These are phyloP conservation scores for Sporopachydermia cereana DNA, from an alignment of 1,139 yeast species.

Conservation along the genomic window DNA sequence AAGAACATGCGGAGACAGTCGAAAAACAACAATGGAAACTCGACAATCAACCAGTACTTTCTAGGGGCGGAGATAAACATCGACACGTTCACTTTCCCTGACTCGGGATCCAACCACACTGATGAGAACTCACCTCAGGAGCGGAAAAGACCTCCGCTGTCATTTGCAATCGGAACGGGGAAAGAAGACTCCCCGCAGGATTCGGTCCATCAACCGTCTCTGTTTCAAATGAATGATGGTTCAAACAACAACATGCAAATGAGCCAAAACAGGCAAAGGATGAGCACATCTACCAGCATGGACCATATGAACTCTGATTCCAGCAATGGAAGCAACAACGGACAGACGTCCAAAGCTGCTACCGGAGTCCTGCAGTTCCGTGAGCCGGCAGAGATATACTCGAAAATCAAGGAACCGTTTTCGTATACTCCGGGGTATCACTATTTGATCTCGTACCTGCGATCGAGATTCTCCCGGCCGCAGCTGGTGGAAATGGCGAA, in stretches of 20 bases:
- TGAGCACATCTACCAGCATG: constrained; percentile 6
- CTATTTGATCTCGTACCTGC: constrained; percentile 60
- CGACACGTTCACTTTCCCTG: constrained; percentile 37
- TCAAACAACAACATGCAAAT: not conserved
- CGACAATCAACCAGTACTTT: constrained; percentile 49
- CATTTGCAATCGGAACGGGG: constrained; percentile 39
- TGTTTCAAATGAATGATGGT: not conserved
- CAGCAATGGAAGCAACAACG: constrained; percentile 8
- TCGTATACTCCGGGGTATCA: constrained; percentile 89
- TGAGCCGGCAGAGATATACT: constrained; percentile 75
- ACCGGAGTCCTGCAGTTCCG: constrained; percentile 25
- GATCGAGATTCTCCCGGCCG: constrained; percentile 54
- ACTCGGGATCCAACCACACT: constrained; percentile 39
- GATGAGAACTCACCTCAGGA: constrained; percentile 23
- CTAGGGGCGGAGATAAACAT: constrained; percentile 31
- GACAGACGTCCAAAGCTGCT: constrained; percentile 11
- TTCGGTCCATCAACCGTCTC: not conserved
- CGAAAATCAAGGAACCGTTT: constrained; percentile 61
- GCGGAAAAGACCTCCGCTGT: constrained; percentile 34
- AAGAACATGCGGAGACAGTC: constrained; percentile 1
- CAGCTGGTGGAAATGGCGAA: constrained; percentile 77
- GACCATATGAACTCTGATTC: constrained; percentile 8
- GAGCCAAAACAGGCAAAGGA: not conserved
- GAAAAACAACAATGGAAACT: constrained; percentile 5
- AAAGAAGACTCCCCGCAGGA: not conserved